Evolutionary conservation across 768 basidiomycete species (phyloP), one percentile per base, ranked within the genome.

Genomic region (Pleurotus ostreatus): DNA sequence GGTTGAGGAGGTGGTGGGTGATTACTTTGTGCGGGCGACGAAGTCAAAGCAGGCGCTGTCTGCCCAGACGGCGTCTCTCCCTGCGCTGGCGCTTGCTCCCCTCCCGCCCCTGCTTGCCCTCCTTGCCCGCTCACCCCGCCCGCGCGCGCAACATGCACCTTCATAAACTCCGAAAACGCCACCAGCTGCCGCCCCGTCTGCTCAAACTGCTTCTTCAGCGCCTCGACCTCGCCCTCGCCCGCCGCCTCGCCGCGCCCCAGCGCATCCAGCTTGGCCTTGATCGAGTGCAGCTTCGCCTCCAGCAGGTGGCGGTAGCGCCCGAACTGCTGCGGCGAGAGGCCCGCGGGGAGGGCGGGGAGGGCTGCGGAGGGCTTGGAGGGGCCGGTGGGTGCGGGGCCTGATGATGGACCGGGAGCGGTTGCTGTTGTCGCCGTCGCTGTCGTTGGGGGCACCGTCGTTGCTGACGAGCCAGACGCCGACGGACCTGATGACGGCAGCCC

Each of bases 381-480:
- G 23, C 23, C 23, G 4, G 23, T 5, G 34, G 68, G 16, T 54
- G 60, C 53, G 43, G 66, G 49, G 55, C 22, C 53, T 41, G 66
- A 53, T 47, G 61, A 41, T 34, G 63, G 52, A 37, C 5, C 68
- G 51, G 40, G 62, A 61, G 16, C 63, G 61, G 16, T 65, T 51
- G 30, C 41, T 65, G 2, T 66, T 61, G 39, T 57, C 0, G 11
- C 20, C 2, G 11, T 2, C 57, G 46, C 62, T 57, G 23, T 62
- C 25, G 30, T 62, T 63, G 51, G 65, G 25, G 68, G 16, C 55
- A 59, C 55, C 41, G 66, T 45, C 56, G 23, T 51, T 41, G 66
- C 53, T 47, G 61, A 44, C 25, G 64, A 48, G 37, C 5, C 68
- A 49, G 40, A 61, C 62, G 16, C 63, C 60, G 16, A 65, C 51